Evolutionary conservation across 2,329 filamentous ascomycete species (phyloP).

Genomic region (Talaromyces amestolkiae): DNA sequence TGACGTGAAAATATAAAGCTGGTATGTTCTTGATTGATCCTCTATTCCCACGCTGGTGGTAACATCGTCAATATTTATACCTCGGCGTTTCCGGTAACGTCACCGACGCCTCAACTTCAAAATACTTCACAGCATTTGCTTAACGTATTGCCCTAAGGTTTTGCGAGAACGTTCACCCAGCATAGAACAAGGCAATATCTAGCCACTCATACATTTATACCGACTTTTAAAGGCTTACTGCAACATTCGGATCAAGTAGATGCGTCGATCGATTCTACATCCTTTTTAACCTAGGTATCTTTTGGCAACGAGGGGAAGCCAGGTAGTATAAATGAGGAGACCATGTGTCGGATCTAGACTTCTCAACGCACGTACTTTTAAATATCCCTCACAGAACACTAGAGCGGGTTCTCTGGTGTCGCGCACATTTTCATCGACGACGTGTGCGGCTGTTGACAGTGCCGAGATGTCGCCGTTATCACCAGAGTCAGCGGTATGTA

Average conservation of each 20-base stretch:
- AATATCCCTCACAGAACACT: not conserved
- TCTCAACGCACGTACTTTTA: not conserved
- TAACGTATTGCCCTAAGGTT: too few relatives aligned
- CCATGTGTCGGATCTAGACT: not conserved
- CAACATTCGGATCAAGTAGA: not conserved
- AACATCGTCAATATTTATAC: not conserved
- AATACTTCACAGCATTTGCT: too few relatives aligned
- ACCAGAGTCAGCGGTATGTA: slow-evolving; percentile 23
- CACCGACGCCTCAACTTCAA: not conserved
- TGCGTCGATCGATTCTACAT: not conserved
- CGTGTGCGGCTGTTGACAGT: not conserved
- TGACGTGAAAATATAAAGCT: not conserved
- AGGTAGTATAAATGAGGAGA: slow-evolving; percentile 3
- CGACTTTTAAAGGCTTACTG: not conserved
- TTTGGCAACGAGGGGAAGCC: not conserved
- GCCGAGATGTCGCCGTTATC: slow-evolving; percentile 13
- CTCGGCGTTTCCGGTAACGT: slow-evolving; percentile 8
- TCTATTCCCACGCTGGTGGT: not conserved
- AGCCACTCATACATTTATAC: too few relatives aligned
- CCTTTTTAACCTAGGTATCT: not conserved
- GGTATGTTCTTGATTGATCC: not conserved
- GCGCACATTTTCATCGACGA: not conserved
- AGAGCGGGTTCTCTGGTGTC: not conserved
- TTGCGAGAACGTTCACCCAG: not conserved
- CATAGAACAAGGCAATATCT: too few relatives aligned